phyloP scores from a whole-genome alignment of 345 rosid genomes.

The Lepidium aucheri region DNA sequence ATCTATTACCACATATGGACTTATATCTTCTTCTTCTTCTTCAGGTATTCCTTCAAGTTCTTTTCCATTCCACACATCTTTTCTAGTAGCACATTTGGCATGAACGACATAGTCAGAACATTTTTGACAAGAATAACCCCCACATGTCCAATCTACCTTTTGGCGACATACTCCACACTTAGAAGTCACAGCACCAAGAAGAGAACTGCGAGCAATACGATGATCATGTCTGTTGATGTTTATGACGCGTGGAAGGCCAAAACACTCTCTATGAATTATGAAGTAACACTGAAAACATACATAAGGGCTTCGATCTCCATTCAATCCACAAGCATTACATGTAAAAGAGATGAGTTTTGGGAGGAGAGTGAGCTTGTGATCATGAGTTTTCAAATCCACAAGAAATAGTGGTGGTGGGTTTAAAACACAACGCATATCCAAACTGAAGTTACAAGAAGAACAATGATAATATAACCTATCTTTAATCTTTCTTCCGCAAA shows the following conservation, averaged over 20 bases:
- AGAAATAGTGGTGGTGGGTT: not conserved
- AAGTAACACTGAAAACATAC: not conserved
- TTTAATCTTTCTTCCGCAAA: not conserved
- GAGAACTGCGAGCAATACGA: not conserved
- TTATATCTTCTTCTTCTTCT: not conserved
- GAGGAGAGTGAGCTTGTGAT: not conserved
- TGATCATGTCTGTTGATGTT: not conserved
- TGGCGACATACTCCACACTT: not conserved
- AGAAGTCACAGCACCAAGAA: not conserved
- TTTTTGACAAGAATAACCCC: not conserved
- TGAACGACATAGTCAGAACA: not conserved
- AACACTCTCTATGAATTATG: not conserved
- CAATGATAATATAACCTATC: not conserved
- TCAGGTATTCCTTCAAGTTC: not conserved
- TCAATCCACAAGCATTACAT: not conserved
- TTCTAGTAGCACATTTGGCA: not conserved
- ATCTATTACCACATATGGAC: not conserved
- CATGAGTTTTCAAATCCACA: not conserved
- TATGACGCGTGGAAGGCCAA: not conserved
- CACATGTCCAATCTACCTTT: not conserved
- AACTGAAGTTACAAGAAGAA: not conserved
- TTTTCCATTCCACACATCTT: not conserved
- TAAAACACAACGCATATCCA: not conserved
- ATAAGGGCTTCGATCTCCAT: conserved; percentile 4
- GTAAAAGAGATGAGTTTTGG: not conserved